Conservation (phyloP, 2,329 filamentous ascomycete species). For the Trichoderma harzianum region DNA sequence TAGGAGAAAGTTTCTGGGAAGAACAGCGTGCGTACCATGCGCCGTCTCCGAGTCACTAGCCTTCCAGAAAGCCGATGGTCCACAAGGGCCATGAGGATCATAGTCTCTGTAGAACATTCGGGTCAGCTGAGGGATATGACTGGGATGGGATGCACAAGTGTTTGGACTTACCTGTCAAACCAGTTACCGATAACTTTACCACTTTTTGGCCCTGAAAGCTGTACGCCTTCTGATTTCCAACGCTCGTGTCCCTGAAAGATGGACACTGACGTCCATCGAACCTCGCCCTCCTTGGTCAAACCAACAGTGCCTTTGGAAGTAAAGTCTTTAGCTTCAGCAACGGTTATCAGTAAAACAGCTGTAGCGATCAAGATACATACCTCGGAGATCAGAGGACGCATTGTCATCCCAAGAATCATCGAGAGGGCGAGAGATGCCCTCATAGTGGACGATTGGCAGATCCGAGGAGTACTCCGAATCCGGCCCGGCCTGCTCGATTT, state of each 20-base stretch:
- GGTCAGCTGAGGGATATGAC: neutral
- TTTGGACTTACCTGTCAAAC: slow-evolving; percentile 63
- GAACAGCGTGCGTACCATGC: slow-evolving; percentile 19
- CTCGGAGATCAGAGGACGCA: slow-evolving; percentile 62
- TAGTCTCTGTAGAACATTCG: slow-evolving; percentile 49
- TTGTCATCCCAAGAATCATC: slow-evolving; percentile 66
- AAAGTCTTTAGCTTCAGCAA: slow-evolving; percentile 26
- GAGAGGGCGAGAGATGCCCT: slow-evolving; percentile 58
- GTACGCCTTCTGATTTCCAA: slow-evolving; percentile 75
- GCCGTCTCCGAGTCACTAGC: slow-evolving; percentile 46
- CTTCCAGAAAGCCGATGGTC: slow-evolving; percentile 78
- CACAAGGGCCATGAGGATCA: slow-evolving; percentile 65
- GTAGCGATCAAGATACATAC: slow-evolving; percentile 37
- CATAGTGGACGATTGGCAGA: slow-evolving; percentile 66
- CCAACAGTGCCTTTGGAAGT: slow-evolving; percentile 54
- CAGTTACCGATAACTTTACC: slow-evolving; percentile 63
- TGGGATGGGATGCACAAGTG: slow-evolving; percentile 18
- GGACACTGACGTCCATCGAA: slow-evolving; percentile 70
- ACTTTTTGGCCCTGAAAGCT: slow-evolving; percentile 66
- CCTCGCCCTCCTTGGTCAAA: slow-evolving; percentile 65
- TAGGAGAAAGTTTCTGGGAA: slow-evolving; percentile 32
- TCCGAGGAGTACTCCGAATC: slow-evolving; percentile 55
- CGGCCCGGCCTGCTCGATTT: slow-evolving; percentile 56
- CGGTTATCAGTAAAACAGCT: neutral
- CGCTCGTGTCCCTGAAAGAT: slow-evolving; percentile 62